phyloP scores from a whole-genome alignment of 441 rosid species.

The Bocquillonia castaneifolia region DNA sequence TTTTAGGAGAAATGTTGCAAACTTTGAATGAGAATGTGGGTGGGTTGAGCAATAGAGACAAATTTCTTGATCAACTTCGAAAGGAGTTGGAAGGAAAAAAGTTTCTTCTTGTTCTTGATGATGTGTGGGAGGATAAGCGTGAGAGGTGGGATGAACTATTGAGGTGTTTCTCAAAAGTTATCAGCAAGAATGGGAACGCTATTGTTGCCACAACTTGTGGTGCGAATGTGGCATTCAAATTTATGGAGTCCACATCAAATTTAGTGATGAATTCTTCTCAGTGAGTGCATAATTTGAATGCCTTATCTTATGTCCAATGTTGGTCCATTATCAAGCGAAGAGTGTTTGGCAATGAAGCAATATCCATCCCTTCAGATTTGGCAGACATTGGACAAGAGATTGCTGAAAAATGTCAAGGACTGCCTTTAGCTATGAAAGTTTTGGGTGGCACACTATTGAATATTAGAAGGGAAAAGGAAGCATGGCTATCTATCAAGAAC shows the following conservation, averaged over 20 bases:
- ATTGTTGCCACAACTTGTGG: background rate
- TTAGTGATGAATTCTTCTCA: too few species aligned
- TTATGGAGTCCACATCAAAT: slow-evolving; percentile 17
- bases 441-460: slow-evolving; percentile 6
- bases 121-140: slow-evolving; percentile 25
- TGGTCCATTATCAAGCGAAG: slow-evolving; percentile 19
- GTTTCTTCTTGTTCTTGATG: slow-evolving; percentile 30
- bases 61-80: slow-evolving; percentile 8
- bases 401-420: slow-evolving; percentile 19
- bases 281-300: background rate
- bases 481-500: slow-evolving; percentile 13
- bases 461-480: background rate
- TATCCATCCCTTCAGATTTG: background rate
- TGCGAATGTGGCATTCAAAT: slow-evolving; percentile 3
- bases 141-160: background rate
- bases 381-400: slow-evolving; percentile 13
- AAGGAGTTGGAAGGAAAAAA: slow-evolving; percentile 9
- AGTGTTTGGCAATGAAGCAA: background rate
- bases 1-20: slow-evolving; percentile 14
- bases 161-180: background rate
- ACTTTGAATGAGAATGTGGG: background rate
- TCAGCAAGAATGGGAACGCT: background rate
- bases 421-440: slow-evolving; percentile 18
- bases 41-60: slow-evolving; percentile 3
- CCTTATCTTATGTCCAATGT: slow-evolving; percentile 10